Evolutionary conservation across 257 asterid genomes (phyloP), one percentile per base, ranked within the genome.

Genomic region (Asclepias syriaca): DNA sequence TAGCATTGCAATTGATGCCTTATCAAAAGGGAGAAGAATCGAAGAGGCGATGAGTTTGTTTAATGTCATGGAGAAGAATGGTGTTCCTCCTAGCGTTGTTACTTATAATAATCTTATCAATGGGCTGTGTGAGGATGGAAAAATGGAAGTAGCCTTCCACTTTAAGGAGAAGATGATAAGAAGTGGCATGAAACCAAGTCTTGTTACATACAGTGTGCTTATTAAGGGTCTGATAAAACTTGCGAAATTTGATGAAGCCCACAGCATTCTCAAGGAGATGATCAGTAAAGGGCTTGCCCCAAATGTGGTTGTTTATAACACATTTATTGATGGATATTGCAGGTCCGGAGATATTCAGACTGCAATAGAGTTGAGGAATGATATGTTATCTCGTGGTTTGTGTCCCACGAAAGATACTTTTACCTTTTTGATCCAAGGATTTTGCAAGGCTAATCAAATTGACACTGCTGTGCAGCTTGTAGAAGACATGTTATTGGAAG

Each of bases 291-390:
- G 93, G 59, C 56, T 82, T 75, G 81, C 77, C 53, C 90, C 92
- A 14, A 90, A 89, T 82, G 87, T 74, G 49, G 79, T 89, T 69
- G 79, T 90, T 49, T 92, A 82, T 71, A 90, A 90, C 80, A 87
- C 90, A 13, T 80, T 93, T 84, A 93, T 93, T 55, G 87, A 83
- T 65, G 97, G 96, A 66, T 85, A 82, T 77, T 90, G 90, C 84
- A 86, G 78, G 81, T 79, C 68, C 70, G 96, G 97, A 72, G 85
- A 90, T 65, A 58, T 86, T 78, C 66, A 55, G 57, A 63, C 72
- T 59, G 96, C 95, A 6, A 68, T 87, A 75, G 82, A 79, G 79
- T 73, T 90, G 65, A 87, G 79, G 88, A 84, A 84, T 78, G 86
- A 84, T 65, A 93, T 93, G 97, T 18, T 79, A 78, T 70, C 66